These are phyloP conservation scores for Xylariaceae sp. DNA, from an alignment of 2,329 filamentous ascomycete genomes.

Conservation along the genomic window DNA sequence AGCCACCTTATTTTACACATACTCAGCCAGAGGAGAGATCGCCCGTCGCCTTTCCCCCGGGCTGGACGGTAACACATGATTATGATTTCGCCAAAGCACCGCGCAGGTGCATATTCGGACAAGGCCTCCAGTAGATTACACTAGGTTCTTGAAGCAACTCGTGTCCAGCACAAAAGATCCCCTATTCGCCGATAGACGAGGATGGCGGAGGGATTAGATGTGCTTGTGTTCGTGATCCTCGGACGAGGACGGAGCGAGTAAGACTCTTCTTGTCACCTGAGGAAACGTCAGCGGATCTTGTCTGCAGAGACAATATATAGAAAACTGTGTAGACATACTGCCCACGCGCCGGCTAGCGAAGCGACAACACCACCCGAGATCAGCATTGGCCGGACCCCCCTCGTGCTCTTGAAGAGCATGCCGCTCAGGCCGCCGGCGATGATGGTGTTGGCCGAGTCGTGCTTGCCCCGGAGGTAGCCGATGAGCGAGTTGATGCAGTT, in stretches of 20 bases:
- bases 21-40: slow-evolving; percentile 46
- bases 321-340: slow-evolving; percentile 49
- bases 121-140: background rate
- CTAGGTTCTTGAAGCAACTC: background rate
- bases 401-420: slow-evolving; percentile 93
- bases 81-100: slow-evolving; percentile 7
- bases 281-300: slow-evolving; percentile 13
- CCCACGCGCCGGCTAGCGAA: slow-evolving; percentile 77
- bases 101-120: slow-evolving; percentile 10
- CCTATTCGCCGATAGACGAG: no score
- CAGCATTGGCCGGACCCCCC: slow-evolving; percentile 83
- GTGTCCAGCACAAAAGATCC: no score
- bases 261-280: slow-evolving; percentile 22
- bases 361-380: slow-evolving; percentile 89
- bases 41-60: slow-evolving; percentile 34
- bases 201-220: no score
- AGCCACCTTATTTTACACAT: slow-evolving; percentile 43
- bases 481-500: slow-evolving; percentile 86
- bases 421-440: slow-evolving; percentile 79
- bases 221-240: slow-evolving; percentile 15
- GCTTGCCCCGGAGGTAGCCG: slow-evolving; percentile 71
- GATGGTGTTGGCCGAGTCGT: slow-evolving; percentile 86
- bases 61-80: background rate
- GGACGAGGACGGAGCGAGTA: slow-evolving; percentile 11
- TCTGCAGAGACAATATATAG: background rate